Conservation (phyloP, 192 early-diverging fungal species). For the Phlyctochytrium arcticum region DNA sequence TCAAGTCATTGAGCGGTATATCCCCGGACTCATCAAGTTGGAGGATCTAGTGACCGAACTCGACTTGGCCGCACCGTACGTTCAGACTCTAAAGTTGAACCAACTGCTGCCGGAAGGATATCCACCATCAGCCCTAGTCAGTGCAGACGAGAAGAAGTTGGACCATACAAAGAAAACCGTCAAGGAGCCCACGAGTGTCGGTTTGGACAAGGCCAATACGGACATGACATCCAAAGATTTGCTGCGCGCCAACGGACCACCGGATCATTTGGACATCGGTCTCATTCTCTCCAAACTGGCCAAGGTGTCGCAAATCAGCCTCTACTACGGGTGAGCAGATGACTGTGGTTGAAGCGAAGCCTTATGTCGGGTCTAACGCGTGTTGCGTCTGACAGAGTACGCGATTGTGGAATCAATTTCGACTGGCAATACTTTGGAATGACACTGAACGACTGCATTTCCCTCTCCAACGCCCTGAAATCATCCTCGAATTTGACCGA, state of each 20-base stretch:
- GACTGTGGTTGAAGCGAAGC: too few species aligned
- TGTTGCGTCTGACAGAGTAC: conserved; percentile 31
- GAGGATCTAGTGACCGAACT: conserved; percentile 21
- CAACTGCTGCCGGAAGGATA: conserved; percentile 34
- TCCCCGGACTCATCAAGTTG: conserved; percentile 20
- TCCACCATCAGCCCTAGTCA: conserved; percentile 16
- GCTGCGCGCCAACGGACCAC: not conserved
- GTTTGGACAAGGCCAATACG: not conserved
- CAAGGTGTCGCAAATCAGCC: conserved; percentile 29
- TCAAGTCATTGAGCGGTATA: conserved; percentile 34
- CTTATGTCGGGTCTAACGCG: too few species aligned
- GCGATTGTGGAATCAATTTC: conserved; percentile 50
- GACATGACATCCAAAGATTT: not conserved
- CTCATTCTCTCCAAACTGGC: conserved; percentile 29
- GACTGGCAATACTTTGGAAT: conserved; percentile 48
- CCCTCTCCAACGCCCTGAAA: conserved; percentile 23
- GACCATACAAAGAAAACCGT: not conserved
- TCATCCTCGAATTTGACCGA: conserved; percentile 4
- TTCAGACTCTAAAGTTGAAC: conserved; percentile 25
- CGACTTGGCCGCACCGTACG: conserved; percentile 33
- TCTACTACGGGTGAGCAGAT: conserved; percentile 42
- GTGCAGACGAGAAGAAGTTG: not conserved
- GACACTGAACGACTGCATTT: conserved; percentile 43
- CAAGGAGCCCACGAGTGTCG: not conserved
- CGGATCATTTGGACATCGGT: conserved; percentile 44